Percentiles rank a stretch among this genome's conserved stretches.
Conservation (phyloP, 176 grass and related monocot genomes). For the Melocanna baccifera region DNA sequence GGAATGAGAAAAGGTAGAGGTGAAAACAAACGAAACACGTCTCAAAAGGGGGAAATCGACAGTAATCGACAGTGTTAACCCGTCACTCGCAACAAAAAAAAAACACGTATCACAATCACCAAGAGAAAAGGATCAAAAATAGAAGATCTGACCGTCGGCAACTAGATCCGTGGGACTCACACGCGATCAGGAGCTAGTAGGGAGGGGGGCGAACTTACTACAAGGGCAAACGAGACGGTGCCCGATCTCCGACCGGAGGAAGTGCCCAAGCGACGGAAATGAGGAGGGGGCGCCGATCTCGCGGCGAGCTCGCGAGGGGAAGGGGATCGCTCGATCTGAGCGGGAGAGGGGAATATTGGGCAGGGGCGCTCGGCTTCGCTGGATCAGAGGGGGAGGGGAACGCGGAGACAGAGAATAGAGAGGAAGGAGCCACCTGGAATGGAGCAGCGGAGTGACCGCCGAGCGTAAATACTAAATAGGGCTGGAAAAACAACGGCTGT, state of each 20-base stretch:
- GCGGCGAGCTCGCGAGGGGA: neutral
- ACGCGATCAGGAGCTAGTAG: neutral
- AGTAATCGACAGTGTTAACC: neutral
- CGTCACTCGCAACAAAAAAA: neutral
- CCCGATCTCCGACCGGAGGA: neutral
- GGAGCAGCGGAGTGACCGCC: neutral
- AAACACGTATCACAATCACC: neutral
- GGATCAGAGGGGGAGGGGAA: neutral
- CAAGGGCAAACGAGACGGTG: neutral
- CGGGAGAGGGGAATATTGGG: neutral
- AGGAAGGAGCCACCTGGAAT: constrained; percentile 32
- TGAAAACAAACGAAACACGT: neutral
- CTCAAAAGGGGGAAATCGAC: neutral
- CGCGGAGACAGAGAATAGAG: neutral
- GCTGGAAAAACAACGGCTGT: neutral
- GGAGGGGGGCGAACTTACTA: neutral
- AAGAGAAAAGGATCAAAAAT: neutral
- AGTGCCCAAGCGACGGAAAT: neutral
- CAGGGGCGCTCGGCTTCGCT: neutral
- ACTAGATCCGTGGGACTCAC: neutral
- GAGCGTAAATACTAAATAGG: constrained; percentile 40
- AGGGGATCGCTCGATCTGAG: neutral
- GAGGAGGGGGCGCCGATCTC: neutral
- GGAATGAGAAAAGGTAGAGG: neutral
- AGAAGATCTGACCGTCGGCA: neutral